phyloP scores from a whole-genome alignment of 805 yeast species.

The Suhomyces xylopsoci region DNA sequence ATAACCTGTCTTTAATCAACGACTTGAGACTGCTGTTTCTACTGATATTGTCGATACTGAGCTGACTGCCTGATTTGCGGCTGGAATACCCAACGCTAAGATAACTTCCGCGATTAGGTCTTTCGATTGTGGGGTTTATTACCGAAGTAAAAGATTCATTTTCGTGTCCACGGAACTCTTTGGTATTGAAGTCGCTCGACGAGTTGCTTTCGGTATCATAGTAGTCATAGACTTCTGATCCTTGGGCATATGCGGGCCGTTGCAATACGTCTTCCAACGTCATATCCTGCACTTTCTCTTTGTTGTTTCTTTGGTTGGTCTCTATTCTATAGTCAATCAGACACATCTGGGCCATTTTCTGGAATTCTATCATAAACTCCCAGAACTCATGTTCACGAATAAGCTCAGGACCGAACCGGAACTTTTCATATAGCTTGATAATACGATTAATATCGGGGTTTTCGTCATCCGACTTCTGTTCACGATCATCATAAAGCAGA shows the following conservation, averaged over 20 bases:
- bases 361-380: slow-evolving; percentile 46
- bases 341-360: slow-evolving; percentile 12
- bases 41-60: neutral
- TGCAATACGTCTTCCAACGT: neutral
- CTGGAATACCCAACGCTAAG: neutral
- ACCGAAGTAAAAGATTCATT: slow-evolving; percentile 3
- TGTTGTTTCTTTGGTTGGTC: neutral
- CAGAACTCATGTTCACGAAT: slow-evolving; percentile 59
- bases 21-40: neutral
- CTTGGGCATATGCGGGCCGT: neutral
- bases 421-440: slow-evolving; percentile 58
- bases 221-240: neutral
- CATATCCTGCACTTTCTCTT: neutral
- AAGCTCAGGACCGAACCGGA: slow-evolving; percentile 62
- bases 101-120: slow-evolving; percentile 1
- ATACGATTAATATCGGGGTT: slow-evolving; percentile 16
- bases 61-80: neutral
- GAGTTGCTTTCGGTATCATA: neutral
- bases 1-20: neutral
- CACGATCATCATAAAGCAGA: neutral
- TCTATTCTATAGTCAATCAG: slow-evolving; percentile 3
- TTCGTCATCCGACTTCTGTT: neutral
- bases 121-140: neutral
- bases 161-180: neutral
- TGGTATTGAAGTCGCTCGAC: neutral